Evolutionary conservation across 2,329 filamentous ascomycete genomes (phyloP).

Genomic region (Fusarium nisikadoi): DNA sequence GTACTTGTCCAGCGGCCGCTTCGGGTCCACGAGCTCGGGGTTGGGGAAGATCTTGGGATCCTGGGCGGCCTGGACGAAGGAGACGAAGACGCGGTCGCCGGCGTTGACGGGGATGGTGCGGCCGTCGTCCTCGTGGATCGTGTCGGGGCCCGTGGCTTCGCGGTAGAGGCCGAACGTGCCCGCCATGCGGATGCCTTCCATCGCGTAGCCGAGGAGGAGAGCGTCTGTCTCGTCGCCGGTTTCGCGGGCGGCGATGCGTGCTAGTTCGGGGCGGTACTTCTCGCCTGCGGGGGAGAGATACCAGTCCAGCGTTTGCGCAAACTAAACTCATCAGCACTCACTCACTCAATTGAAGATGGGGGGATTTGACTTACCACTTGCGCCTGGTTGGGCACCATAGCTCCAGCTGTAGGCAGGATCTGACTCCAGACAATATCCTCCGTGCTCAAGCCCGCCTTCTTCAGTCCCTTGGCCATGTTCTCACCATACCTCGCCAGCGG

Average conservation of each 20-base stretch:
- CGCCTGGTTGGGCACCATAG: conserved; percentile 76
- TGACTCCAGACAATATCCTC: conserved; percentile 78
- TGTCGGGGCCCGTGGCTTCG: conserved; percentile 58
- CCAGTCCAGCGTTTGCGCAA: conserved; percentile 78
- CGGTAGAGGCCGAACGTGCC: conserved; percentile 71
- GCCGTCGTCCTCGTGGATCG: conserved; percentile 63
- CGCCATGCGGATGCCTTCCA: conserved; percentile 77
- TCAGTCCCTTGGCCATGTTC: conserved; percentile 71
- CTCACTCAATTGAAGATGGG: not conserved
- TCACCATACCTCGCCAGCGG: conserved; percentile 71
- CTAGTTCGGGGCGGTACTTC: conserved; percentile 68
- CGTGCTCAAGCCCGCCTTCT: conserved; percentile 69
- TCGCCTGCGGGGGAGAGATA: conserved; percentile 70
- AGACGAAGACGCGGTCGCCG: conserved; percentile 71
- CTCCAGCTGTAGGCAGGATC: conserved; percentile 73
- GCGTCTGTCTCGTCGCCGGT: conserved; percentile 68
- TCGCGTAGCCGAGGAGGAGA: conserved; percentile 73
- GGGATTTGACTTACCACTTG: conserved; percentile 63
- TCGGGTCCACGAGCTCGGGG: conserved; percentile 69
- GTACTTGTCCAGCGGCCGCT: conserved; percentile 72
- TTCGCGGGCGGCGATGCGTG: conserved; percentile 66
- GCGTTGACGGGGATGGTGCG: conserved; percentile 61
- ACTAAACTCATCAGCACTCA: conserved; percentile 55
- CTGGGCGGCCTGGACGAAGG: conserved; percentile 65
- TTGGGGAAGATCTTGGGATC: conserved; percentile 70